phyloP scores from a whole-genome alignment of 2,329 filamentous ascomycete species.

The Cryphonectria nitschkei region DNA sequence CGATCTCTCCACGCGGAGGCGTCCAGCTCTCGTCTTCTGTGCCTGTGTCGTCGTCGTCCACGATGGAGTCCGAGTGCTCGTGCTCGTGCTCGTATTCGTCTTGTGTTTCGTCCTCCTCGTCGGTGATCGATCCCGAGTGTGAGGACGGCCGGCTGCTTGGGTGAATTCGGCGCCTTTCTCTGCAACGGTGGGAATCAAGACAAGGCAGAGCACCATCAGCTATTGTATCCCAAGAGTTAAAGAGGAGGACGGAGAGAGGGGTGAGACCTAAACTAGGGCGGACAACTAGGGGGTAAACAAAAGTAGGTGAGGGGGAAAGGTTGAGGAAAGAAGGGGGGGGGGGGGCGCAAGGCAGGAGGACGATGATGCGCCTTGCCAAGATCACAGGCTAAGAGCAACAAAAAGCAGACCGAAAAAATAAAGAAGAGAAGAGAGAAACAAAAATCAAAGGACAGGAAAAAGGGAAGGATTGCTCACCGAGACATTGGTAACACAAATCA shows the following conservation, averaged over 20 bases:
- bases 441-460: neutral
- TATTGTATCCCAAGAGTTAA: neutral
- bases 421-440: neutral
- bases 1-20: conserved; percentile 53
- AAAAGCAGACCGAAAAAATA: neutral
- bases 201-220: conserved; percentile 15
- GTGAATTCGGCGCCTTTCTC: conserved; percentile 27
- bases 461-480: conserved; percentile 20
- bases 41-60: neutral
- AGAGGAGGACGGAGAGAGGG: neutral
- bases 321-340: neutral
- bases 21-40: conserved; percentile 39
- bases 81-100: conserved; percentile 39
- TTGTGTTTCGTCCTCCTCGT: conserved; percentile 47
- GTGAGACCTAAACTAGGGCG: conserved; percentile 2
- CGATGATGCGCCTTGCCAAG: neutral
- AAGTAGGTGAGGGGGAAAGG: neutral
- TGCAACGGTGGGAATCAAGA: conserved; percentile 3
- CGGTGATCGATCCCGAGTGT: conserved; percentile 40
- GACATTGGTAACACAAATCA: conserved; percentile 40
- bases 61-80: conserved; percentile 38
- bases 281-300: neutral
- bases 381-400: neutral
- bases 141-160: conserved; percentile 38
- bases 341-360: neutral